Conservation (phyloP, 192 early-diverging fungal genomes). For the Podila epicladia region DNA sequence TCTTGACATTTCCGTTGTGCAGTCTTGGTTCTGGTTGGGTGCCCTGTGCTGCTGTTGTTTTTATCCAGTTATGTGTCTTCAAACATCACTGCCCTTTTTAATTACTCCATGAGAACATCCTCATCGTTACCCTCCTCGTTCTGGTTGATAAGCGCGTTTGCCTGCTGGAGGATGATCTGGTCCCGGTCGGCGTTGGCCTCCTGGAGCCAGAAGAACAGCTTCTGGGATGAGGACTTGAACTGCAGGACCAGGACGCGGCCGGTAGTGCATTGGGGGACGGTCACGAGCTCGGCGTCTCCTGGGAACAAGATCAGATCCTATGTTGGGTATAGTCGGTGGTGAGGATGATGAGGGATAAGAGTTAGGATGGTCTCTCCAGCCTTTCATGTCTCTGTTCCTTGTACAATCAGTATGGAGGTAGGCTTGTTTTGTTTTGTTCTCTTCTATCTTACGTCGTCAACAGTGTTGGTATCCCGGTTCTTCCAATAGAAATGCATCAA, state of each 20-base stretch:
- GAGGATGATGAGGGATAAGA: slow-evolving; percentile 1
- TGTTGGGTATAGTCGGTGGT: neutral
- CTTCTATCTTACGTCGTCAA: slow-evolving; percentile 53
- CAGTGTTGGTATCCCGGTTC: slow-evolving; percentile 62
- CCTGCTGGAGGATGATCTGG: slow-evolving; percentile 58
- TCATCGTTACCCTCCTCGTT: slow-evolving; percentile 41
- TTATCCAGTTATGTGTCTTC: neutral
- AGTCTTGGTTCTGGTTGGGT: neutral
- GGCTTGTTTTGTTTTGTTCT: neutral
- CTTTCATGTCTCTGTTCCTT: neutral
- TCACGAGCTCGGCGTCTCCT: slow-evolving; percentile 75
- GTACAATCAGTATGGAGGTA: too few relatives aligned
- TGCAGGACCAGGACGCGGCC: slow-evolving; percentile 85
- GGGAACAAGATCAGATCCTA: slow-evolving; percentile 79
- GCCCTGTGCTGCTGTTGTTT: neutral
- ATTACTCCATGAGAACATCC: slow-evolving; percentile 27
- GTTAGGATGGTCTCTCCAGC: neutral
- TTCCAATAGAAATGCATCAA: slow-evolving; percentile 87
- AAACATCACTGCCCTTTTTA: neutral
- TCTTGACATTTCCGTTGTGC: too few relatives aligned
- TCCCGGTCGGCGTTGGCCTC: slow-evolving; percentile 68
- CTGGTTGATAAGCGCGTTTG: slow-evolving; percentile 68
- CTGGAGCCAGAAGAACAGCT: slow-evolving; percentile 90
- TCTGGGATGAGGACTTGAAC: slow-evolving; percentile 83
- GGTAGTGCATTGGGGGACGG: slow-evolving; percentile 60